Evolutionary conservation across 2,329 filamentous ascomycete species (phyloP).

Genomic region (Pestalotiopsis fici): DNA sequence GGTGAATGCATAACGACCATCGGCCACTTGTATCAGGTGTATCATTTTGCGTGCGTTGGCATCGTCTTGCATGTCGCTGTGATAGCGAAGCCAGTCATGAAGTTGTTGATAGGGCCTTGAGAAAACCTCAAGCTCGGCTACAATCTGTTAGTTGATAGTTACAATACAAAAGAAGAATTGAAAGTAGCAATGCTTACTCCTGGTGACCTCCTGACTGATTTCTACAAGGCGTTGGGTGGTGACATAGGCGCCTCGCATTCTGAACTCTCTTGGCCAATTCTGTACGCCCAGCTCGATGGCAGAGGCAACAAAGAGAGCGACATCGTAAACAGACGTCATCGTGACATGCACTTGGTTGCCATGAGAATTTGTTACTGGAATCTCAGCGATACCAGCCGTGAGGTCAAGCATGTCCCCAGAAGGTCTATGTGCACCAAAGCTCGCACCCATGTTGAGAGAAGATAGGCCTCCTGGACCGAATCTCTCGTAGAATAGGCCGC

Average conservation of each 20-base stretch:
- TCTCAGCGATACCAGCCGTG: constrained; percentile 56
- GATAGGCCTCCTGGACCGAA: constrained; percentile 69
- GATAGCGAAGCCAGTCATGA: constrained; percentile 39
- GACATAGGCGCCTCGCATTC: constrained; percentile 68
- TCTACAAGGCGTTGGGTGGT: constrained; percentile 60
- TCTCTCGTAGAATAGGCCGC: constrained; percentile 75
- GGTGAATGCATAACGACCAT: constrained; percentile 67
- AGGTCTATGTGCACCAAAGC: constrained; percentile 54
- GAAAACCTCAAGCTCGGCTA: constrained; percentile 38
- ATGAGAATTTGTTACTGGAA: constrained; percentile 54
- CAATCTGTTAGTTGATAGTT: constrained; percentile 19
- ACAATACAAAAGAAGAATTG: constrained; percentile 20
- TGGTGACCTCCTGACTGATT: constrained; percentile 48
- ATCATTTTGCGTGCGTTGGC: constrained; percentile 56
- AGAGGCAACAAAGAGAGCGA: constrained; percentile 71
- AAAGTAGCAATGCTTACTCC: constrained; percentile 40
- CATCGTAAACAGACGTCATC: constrained; percentile 70
- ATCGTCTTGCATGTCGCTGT: constrained; percentile 48
- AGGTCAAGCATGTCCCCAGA: constrained; percentile 70
- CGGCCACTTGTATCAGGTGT: constrained; percentile 66
- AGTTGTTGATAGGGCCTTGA: constrained; percentile 41
- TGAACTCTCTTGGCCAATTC: constrained; percentile 69
- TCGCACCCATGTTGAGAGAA: constrained; percentile 57
- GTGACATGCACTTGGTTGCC: constrained; percentile 58
- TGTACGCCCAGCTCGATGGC: constrained; percentile 62